Evolutionary conservation across 2,329 filamentous ascomycete genomes (phyloP), one percentile per base, ranked within the genome.

Genomic region (Arachnopeziza araneosa): DNA sequence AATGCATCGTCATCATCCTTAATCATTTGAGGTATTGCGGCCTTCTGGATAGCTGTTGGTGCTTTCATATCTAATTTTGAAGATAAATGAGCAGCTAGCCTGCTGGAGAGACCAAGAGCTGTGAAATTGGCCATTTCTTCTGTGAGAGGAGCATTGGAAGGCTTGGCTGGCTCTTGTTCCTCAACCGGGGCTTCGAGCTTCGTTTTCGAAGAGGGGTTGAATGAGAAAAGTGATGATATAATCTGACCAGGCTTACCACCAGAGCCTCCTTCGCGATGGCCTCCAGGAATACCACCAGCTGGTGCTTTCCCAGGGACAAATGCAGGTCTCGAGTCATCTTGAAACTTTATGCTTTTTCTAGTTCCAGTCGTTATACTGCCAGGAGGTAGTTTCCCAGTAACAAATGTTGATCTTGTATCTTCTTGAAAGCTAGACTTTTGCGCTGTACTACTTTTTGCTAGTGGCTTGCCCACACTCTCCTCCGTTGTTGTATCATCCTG

Each of bases 21-120:
- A 52, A 96, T 76, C 63, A 99, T 77, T 68, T 95, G 87, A 50
- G 89, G 82, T 49, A 99, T 87, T 0, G 93, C 89, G 63, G 90
- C 91, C 68, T 93, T 93, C 76, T 99, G 95, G 71, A 99, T 97
- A 0, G 91, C 91, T 0, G 95, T 99, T 6, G 95, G 95, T 0
- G 91, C 89, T 72, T 93, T 95, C 72, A 99, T 83, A 59, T 88
- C 83, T 74, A 99, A 86, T 75, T 96, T 98, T 52, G 86, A 85
- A 6, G 91, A 81, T 24, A 99, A 78, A 74, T 97, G 93, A 56
- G 88, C 83, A 12, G 95, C 92, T 24, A 99, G 79, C 10, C 85
- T 84, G 1, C 88, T 81, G 3, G 92, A 95, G 60, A 99, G 79
- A 7, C 93, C 93, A 30, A 99, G 80, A 0, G 88, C 88, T 26